phyloP scores from a whole-genome alignment of 441 rosid species.

The Dalechampia spathulata region DNA sequence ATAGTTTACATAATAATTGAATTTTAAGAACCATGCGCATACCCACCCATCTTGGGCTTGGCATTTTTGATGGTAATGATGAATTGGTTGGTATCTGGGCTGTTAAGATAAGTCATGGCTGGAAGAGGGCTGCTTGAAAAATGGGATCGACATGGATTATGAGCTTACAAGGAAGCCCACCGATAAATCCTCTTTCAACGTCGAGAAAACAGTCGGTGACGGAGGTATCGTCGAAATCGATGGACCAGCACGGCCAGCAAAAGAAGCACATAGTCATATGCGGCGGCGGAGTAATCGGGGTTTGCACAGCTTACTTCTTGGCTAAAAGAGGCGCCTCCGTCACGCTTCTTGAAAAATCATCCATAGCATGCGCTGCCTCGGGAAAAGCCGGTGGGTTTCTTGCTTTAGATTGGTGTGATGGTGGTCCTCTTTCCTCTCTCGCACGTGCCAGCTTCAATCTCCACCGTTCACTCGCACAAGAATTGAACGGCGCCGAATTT shows the following conservation, averaged over 20 bases:
- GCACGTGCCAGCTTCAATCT: slow-evolving; percentile 84
- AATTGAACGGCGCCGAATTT: slow-evolving; percentile 54
- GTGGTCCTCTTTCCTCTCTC: slow-evolving; percentile 41
- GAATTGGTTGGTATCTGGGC: too few species aligned
- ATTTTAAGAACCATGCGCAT: too few species aligned
- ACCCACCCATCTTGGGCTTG: too few species aligned
- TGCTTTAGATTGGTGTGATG: slow-evolving; percentile 86
- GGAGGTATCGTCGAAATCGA: slow-evolving; percentile 8
- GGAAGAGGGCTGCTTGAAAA: too few species aligned
- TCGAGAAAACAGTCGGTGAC: too few species aligned
- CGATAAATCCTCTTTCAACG: too few species aligned
- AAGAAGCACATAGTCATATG: slow-evolving; percentile 50
- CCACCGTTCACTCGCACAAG: slow-evolving; percentile 64
- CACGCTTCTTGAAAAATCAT: slow-evolving; percentile 66
- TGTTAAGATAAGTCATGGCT: too few species aligned
- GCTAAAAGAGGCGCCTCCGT: slow-evolving; percentile 62
- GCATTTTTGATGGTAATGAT: too few species aligned
- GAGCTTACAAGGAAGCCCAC: too few species aligned
- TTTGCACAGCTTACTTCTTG: slow-evolving; percentile 80
- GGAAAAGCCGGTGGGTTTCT: slow-evolving; percentile 87
- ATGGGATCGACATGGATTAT: too few species aligned
- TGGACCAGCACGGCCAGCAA: slow-evolving; percentile 18
- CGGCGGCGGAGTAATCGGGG: slow-evolving; percentile 85
- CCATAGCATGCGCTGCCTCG: slow-evolving; percentile 78
- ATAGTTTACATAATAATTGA: too few species aligned